Base-by-base conservation (phyloP, 305 asterid species). In the Solanum aculeatissimum region DNA sequence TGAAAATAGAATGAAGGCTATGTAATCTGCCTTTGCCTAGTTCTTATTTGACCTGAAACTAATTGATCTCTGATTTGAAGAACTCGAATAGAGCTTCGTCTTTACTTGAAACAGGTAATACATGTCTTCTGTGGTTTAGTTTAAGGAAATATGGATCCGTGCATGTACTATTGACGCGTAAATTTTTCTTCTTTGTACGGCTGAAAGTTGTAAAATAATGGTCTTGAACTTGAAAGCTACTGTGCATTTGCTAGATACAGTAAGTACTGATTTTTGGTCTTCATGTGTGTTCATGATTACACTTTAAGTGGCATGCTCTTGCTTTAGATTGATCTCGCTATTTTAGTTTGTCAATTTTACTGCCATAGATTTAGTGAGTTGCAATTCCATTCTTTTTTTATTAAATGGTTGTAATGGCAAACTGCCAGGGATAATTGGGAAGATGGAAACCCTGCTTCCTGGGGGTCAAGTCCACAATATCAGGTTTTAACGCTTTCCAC, bases 381-480 rank as follows among this genome's bases (percentile, higher is more conserved):
- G 27, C 65, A 27, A 53, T 51, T 77, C 65, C 47, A n/a, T 27
- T 16, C 29, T 27, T 51, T 78, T 80, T 83, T 83, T 29, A 45
- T 70, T 86, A 35, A 57, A 21, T 63, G 32, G 65, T 55, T 84
- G 60, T 25, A 65, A 66, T 87, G 45, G 74, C 51, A 15, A 81
- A 82, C 27, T 86, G 54, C 32, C 91, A 94, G 99, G 95, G 99
- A 95, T 47, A 91, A 88, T 84, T 97, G 98, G 98, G 99, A 97
- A 88, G 98, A 97, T 51, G 99, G 92, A 79, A 97, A 97, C 87
- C 99, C 99, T 85, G 99, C 89, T 88, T 94, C 99, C 19, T 97
- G 99, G 99, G 98, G 97, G 70, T 89, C 92, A 81, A 95, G 98
- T 89, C 99, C 98, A 18, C 99, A 94, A 83, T 95, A 95, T 91